Evolutionary conservation across 768 basidiomycete genomes (phyloP).

Genomic region (Pleurotus cornucopiae): DNA sequence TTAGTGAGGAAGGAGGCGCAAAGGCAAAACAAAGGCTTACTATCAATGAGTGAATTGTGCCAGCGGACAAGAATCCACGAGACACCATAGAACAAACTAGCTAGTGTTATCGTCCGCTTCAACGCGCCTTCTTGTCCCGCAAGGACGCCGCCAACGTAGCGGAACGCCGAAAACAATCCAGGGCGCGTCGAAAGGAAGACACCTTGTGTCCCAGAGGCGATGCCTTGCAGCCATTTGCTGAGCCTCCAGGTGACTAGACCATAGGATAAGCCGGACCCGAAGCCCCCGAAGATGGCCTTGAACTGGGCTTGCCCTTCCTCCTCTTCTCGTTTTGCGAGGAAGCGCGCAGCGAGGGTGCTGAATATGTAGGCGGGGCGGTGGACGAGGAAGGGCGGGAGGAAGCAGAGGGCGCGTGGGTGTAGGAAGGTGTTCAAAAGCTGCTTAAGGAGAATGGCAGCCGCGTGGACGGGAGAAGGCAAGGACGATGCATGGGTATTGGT

Average conservation of each 20-base stretch:
- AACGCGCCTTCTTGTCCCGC: conserved; percentile 11
- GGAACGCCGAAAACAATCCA: background rate
- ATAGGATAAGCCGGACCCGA: conserved; percentile 30
- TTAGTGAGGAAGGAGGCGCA: background rate
- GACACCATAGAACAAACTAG: conserved; percentile 17
- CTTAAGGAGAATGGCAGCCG: conserved; percentile 14
- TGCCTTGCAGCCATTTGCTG: background rate
- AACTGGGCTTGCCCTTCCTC: conserved; percentile 71
- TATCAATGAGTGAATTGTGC: conserved; percentile 38
- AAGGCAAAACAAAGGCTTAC: conserved; percentile 17
- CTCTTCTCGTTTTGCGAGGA: conserved; percentile 45
- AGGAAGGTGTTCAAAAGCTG: conserved; percentile 34
- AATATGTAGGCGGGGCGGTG: conserved; percentile 57
- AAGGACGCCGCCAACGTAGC: background rate
- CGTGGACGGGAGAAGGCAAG: conserved; percentile 15
- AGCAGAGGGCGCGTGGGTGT: conserved; percentile 34
- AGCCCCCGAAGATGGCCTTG: conserved; percentile 56
- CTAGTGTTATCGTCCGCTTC: conserved; percentile 10
- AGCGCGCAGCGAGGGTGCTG: conserved; percentile 36
- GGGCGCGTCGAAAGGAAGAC: background rate
- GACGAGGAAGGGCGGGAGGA: conserved; percentile 42
- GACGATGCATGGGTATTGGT: conserved; percentile 30
- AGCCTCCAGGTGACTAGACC: background rate
- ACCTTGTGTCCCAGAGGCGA: conserved; percentile 9
- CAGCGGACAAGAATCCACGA: conserved; percentile 36